A percentile compares a stretch with the other conserved stretches of the same genome.
These are phyloP conservation scores for Drechslera avenae DNA, from an alignment of 2,329 filamentous ascomycete genomes.

Conservation along the genomic window DNA sequence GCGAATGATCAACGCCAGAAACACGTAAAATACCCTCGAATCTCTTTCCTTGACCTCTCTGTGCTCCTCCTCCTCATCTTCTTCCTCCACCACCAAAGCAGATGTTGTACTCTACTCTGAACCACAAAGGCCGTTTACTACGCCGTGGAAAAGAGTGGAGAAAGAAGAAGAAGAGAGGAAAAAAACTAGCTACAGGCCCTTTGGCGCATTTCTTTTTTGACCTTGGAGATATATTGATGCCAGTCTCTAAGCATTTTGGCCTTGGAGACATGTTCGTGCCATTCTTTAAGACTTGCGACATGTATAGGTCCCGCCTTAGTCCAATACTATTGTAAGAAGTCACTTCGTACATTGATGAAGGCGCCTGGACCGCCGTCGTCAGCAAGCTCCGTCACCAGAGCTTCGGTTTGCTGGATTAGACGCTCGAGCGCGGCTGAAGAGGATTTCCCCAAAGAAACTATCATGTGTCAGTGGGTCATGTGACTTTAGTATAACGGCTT, in stretches of 20 bases:
- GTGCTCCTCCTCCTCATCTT: neutral
- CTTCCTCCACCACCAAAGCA: neutral
- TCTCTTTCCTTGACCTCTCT: neutral
- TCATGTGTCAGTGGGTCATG: neutral
- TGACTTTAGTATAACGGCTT: neutral
- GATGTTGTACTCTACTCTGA: no score
- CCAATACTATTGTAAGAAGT: slow-evolving; percentile 38
- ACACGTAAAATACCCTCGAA: neutral
- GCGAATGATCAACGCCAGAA: neutral
- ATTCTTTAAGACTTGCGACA: no score
- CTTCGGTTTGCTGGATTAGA: slow-evolving; percentile 83
- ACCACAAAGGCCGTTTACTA: no score
- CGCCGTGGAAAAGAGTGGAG: no score
- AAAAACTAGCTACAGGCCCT: no score
- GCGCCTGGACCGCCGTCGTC: slow-evolving; percentile 80
- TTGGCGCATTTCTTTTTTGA: no score
- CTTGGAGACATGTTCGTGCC: no score
- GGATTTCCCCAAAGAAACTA: slow-evolving; percentile 89
- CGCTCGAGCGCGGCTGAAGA: slow-evolving; percentile 84
- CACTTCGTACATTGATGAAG: slow-evolving; percentile 70
- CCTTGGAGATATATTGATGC: no score
- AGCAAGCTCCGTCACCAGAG: slow-evolving; percentile 80
- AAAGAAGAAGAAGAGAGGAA: no score
- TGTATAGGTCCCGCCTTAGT: no score
- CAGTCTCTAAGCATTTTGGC: no score